Percentiles rank a stretch among this genome's conserved stretches.
Conservation (phyloP, 2,329 filamentous ascomycete species). For the Ascochyta pisi region DNA sequence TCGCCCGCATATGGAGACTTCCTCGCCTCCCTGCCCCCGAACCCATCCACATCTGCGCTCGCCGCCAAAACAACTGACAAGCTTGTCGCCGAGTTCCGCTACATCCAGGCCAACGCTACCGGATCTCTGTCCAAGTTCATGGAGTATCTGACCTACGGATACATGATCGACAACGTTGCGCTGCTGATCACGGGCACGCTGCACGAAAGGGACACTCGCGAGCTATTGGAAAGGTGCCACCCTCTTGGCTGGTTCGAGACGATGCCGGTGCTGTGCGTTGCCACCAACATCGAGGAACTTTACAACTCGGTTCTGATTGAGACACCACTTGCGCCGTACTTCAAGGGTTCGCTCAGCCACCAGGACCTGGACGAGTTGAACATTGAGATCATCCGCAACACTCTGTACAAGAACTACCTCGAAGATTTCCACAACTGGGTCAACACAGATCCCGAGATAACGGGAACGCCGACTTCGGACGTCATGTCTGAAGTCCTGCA, state of each 20-base stretch:
- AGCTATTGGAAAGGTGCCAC: constrained; percentile 94
- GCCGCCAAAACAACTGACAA: constrained; percentile 97
- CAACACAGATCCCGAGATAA: constrained; percentile 85
- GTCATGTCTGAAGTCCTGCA: constrained; percentile 96
- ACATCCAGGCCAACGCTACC: constrained; percentile 90
- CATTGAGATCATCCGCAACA: constrained; percentile 99
- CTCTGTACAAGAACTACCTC: constrained; percentile 98
- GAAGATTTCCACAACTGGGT: constrained; percentile 97
- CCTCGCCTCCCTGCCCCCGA: constrained; percentile 89
- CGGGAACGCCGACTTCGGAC: constrained; percentile 86
- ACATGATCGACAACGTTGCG: constrained; percentile 99
- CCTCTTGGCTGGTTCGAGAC: constrained; percentile 99
- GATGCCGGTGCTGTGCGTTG: constrained; percentile 96
- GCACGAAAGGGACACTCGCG: constrained; percentile 94
- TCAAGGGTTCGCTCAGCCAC: constrained; percentile 95
- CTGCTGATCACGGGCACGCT: constrained; percentile 97
- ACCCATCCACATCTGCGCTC: constrained; percentile 94
- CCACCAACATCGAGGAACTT: constrained; percentile 97
- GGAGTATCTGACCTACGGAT: constrained; percentile 97
- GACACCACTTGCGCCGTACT: constrained; percentile 93
- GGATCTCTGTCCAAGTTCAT: constrained; percentile 93
- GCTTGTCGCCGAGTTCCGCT: constrained; percentile 95
- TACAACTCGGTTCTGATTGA: constrained; percentile 98
- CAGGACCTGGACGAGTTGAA: constrained; percentile 98
- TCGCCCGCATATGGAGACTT: constrained; percentile 97